These are phyloP conservation scores for Citrus reticulata DNA, from an alignment of 345 rosid genomes.

Conservation along the genomic window DNA sequence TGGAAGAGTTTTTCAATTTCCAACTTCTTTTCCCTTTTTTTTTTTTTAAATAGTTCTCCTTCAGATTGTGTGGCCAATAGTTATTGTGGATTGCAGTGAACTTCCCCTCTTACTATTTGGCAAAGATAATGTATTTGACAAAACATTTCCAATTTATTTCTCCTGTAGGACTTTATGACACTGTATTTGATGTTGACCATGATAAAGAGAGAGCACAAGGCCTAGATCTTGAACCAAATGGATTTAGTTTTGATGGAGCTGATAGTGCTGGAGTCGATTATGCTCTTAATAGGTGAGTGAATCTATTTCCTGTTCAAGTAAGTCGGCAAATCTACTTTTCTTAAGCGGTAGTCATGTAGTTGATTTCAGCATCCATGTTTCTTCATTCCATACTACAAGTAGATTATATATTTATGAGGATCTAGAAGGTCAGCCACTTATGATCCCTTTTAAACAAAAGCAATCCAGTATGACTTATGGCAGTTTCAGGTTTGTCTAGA, in stretches of 20 bases:
- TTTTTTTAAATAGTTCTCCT: not conserved
- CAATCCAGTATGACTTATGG: not conserved
- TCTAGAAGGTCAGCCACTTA: not conserved
- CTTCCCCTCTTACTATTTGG: not conserved
- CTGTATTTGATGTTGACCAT: conserved; percentile 88
- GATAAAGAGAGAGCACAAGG: conserved; percentile 82
- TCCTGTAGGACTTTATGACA: conserved; percentile 73
- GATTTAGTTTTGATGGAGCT: conserved; percentile 85
- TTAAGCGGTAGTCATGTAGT: not conserved
- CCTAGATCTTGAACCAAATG: conserved; percentile 87
- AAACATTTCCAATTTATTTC: conserved; percentile 15
- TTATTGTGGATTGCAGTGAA: not conserved
- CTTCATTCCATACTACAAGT: not conserved
- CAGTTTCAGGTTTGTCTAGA: not conserved
- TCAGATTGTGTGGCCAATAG: not conserved
- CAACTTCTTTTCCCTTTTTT: not conserved
- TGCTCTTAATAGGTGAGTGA: conserved; percentile 73
- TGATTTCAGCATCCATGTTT: not conserved
- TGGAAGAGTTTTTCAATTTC: not conserved
- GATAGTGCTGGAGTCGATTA: conserved; percentile 77
- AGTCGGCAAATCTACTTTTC: not conserved
- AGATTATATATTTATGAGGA: not conserved
- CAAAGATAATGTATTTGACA: not conserved
- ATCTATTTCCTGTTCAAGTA: not conserved
- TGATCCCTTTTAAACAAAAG: not conserved